A percentile compares a stretch with the other conserved stretches of the same genome.
Evolutionary conservation across 805 yeast species (phyloP).

Genomic region (Hemisphaericaspora nanyangensis): DNA sequence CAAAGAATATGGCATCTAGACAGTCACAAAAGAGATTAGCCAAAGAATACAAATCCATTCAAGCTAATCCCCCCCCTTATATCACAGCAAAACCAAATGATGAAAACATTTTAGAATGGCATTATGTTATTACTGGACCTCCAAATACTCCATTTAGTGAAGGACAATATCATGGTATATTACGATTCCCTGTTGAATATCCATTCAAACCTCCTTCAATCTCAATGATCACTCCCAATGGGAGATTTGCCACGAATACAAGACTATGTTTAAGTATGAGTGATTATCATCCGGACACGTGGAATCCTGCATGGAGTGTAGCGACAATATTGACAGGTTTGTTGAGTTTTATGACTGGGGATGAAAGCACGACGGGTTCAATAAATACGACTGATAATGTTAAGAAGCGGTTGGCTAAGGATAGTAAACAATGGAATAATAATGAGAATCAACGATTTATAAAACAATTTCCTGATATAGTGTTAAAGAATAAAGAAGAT

Average conservation of each 20-base stretch:
- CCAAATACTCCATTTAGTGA: constrained; percentile 81
- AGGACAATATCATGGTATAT: constrained; percentile 89
- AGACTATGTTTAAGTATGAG: constrained; percentile 88
- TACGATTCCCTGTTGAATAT: constrained; percentile 77
- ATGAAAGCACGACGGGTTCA: constrained; percentile 82
- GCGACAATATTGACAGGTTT: constrained; percentile 83
- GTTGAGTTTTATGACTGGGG: constrained; percentile 87
- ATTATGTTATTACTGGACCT: constrained; percentile 88
- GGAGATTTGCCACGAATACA: constrained; percentile 77
- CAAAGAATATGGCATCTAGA: constrained; percentile 30
- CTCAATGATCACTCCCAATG: constrained; percentile 85
- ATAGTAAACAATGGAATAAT: constrained; percentile 59
- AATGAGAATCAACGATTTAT: constrained; percentile 54
- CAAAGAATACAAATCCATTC: constrained; percentile 76
- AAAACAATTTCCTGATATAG: constrained; percentile 67
- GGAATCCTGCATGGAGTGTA: constrained; percentile 98
- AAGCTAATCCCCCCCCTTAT: constrained; percentile 79
- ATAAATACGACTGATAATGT: constrained; percentile 58
- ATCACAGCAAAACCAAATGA: constrained; percentile 85
- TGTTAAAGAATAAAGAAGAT: constrained; percentile 38
- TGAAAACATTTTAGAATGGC: constrained; percentile 87
- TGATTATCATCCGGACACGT: constrained; percentile 88
- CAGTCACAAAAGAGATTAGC: constrained; percentile 52
- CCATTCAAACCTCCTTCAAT: constrained; percentile 93
- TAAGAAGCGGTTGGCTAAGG: constrained; percentile 54